Conservation (phyloP, 2,329 filamentous ascomycete species). For the Ophiosphaerella korrae region DNA sequence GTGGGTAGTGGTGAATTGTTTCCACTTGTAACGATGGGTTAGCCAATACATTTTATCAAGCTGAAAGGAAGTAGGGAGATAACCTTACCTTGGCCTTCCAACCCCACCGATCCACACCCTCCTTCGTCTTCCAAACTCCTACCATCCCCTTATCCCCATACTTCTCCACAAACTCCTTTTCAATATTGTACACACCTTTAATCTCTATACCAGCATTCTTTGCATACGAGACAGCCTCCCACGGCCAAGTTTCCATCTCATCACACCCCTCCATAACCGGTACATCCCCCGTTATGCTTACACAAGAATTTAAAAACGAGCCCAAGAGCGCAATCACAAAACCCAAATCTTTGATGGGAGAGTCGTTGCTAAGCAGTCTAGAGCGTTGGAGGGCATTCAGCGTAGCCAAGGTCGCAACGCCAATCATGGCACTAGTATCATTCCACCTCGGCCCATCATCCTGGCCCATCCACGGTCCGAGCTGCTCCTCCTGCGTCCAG, state of each 20-base stretch:
- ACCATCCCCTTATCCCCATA: conserved; percentile 7
- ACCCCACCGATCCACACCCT: conserved; percentile 13
- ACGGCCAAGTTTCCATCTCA: conserved; percentile 6
- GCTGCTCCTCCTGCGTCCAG: conserved; percentile 6
- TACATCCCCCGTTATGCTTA: conserved; percentile 1
- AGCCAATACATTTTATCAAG: too few relatives aligned
- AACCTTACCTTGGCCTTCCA: conserved; percentile 11
- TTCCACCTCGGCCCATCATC: conserved; percentile 10
- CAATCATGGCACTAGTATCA: conserved; percentile 10
- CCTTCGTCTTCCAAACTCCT: conserved; percentile 9
- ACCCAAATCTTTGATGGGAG: conserved; percentile 13
- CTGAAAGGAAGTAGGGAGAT: neutral
- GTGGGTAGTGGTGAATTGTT: too few relatives aligned
- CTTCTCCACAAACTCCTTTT: conserved; percentile 9
- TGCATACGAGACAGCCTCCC: conserved; percentile 4
- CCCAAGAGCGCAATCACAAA: conserved; percentile 12
- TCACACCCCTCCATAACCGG: conserved; percentile 1
- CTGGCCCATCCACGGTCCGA: conserved; percentile 9
- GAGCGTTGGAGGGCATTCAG: conserved; percentile 15
- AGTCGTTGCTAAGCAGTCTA: conserved; percentile 8
- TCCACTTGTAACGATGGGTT: too few relatives aligned
- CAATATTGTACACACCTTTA: conserved; percentile 8
- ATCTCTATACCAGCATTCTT: conserved; percentile 3
- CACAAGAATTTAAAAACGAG: conserved; percentile 7
- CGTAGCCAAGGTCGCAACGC: conserved; percentile 10